Percentiles rank a stretch among this genome's conserved stretches.
phyloP scores from a whole-genome alignment of 306 rosid species.

The Oxytropis ochrocephala region DNA sequence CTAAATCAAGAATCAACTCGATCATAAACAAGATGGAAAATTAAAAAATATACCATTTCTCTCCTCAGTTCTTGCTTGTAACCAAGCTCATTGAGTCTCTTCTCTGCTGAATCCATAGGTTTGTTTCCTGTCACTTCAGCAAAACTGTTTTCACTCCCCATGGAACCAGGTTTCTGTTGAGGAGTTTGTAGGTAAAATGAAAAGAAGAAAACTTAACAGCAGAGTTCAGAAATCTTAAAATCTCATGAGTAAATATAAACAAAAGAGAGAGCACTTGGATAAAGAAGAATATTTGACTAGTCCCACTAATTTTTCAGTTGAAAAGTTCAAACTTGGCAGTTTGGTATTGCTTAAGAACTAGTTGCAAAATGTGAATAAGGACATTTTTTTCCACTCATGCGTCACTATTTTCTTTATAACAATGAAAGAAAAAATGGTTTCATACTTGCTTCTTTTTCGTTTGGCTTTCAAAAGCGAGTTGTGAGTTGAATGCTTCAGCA shows the following conservation, averaged over 20 bases:
- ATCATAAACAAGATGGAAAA: background rate
- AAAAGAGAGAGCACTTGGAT: background rate
- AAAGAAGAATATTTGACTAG: background rate
- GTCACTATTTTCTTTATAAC: background rate
- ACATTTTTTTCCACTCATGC: background rate
- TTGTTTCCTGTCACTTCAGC: constrained; percentile 11
- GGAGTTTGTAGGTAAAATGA: background rate
- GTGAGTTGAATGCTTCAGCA: background rate
- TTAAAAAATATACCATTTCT: constrained; percentile 52
- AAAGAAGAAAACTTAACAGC: background rate
- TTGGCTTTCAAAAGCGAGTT: background rate
- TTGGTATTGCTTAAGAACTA: background rate
- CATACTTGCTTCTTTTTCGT: background rate
- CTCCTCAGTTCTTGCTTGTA: constrained; percentile 88
- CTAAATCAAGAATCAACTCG: too few relatives aligned
- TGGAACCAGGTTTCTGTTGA: constrained; percentile 5
- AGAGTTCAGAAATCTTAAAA: background rate
- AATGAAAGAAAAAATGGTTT: background rate
- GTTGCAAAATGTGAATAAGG: constrained; percentile 13
- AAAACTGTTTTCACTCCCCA: constrained; percentile 13
- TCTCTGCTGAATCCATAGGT: constrained; percentile 66
- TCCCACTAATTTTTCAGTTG: constrained; percentile 4
- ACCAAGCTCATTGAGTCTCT: constrained; percentile 76
- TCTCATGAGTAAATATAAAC: background rate
- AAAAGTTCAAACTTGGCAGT: constrained; percentile 9